Conservation (phyloP, 768 basidiomycete species). For the Tylopilus plumbeoviolaceoides region DNA sequence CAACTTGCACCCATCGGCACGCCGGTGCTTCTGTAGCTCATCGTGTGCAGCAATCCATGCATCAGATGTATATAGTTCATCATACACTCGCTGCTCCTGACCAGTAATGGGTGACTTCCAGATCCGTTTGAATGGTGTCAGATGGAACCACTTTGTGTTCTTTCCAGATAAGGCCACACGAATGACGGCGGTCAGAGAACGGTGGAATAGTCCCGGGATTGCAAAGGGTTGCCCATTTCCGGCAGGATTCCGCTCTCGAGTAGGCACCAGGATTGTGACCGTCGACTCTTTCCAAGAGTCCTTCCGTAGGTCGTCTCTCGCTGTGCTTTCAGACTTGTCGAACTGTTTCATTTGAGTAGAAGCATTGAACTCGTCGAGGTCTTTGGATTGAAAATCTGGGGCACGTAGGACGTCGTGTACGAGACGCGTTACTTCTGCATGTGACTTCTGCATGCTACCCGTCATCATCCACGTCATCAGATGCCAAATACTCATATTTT, state of each 20-base stretch:
- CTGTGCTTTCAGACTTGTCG: conserved; percentile 4
- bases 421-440: conserved; percentile 3
- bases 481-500: conserved; percentile 4
- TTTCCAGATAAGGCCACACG: conserved; percentile 4
- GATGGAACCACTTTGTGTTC: conserved; percentile 17
- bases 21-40: conserved; percentile 17
- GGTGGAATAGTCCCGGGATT: conserved; percentile 28
- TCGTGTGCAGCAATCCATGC: conserved; percentile 20
- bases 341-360: conserved; percentile 5
- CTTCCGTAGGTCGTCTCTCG: not conserved
- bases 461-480: conserved; percentile 17
- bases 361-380: conserved; percentile 9
- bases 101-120: conserved; percentile 12
- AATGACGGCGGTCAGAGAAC: conserved; percentile 17
- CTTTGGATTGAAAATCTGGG: no score
- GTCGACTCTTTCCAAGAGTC: conserved; percentile 13
- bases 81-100: conserved; percentile 13
- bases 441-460: conserved; percentile 6
- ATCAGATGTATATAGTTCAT: conserved; percentile 25
- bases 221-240: conserved; percentile 17
- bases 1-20: conserved; percentile 10
- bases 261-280: conserved; percentile 29
- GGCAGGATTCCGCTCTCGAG: conserved; percentile 8
- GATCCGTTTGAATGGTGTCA: conserved; percentile 22
- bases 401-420: not conserved